Evolutionary conservation across 2,329 filamentous ascomycete genomes (phyloP).

Genomic region (Metarhizium guizhouense): DNA sequence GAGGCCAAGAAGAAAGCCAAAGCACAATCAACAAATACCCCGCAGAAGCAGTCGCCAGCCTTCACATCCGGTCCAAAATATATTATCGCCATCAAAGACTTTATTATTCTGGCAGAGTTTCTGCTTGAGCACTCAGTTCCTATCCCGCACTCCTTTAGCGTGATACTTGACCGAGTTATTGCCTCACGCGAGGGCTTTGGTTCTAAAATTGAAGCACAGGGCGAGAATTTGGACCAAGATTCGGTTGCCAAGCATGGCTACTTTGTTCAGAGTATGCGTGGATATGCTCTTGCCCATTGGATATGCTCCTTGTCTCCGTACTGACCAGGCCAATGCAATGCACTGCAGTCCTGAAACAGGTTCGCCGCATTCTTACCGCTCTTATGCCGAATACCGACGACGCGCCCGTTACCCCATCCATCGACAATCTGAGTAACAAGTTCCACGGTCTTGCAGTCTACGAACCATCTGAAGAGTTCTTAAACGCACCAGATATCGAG

Average conservation of each 20-base stretch:
- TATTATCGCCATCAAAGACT: constrained; percentile 27
- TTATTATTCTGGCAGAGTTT: constrained; percentile 25
- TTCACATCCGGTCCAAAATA: constrained; percentile 14
- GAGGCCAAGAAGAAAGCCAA: constrained; percentile 9
- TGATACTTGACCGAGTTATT: constrained; percentile 29
- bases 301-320: too few relatives aligned
- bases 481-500: constrained; percentile 18
- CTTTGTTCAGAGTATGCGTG: constrained; percentile 14
- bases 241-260: constrained; percentile 13
- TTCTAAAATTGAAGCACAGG: constrained; percentile 9
- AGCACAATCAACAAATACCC: not conserved
- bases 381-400: constrained; percentile 5
- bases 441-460: constrained; percentile 27
- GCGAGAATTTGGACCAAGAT: constrained; percentile 5
- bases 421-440: constrained; percentile 13
- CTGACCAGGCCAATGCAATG: too few relatives aligned
- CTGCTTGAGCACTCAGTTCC: constrained; percentile 6
- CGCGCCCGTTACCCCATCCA: not conserved
- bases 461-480: constrained; percentile 28
- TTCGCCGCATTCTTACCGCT: constrained; percentile 21
- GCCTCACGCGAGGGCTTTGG: constrained; percentile 20
- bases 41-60: not conserved
- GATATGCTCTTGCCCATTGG: constrained; percentile 18
- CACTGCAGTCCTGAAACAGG: constrained; percentile 20
- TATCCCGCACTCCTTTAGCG: constrained; percentile 20